These are phyloP conservation scores for Sugiyamaella americana DNA, from an alignment of 805 yeast species.

Conservation along the genomic window DNA sequence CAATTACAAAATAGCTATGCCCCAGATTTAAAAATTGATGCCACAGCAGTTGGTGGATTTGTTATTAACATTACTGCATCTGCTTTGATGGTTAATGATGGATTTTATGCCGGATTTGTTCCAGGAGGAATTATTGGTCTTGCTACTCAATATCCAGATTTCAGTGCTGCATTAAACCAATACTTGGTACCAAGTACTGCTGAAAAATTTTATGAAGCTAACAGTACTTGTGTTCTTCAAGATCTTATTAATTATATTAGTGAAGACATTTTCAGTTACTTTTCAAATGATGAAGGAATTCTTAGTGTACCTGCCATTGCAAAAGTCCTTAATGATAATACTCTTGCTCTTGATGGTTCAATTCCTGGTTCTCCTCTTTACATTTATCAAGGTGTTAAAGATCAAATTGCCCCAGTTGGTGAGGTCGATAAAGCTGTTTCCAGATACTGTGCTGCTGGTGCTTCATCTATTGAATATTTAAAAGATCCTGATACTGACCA, in stretches of 20 bases:
- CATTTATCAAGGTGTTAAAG: constrained; percentile 23
- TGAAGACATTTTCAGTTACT: constrained; percentile 18
- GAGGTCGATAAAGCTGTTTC: constrained; percentile 18
- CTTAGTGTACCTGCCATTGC: constrained; percentile 12
- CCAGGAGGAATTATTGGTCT: constrained; percentile 25
- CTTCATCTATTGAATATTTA: constrained; percentile 11
- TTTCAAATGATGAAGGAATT: constrained; percentile 19
- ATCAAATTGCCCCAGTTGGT: constrained; percentile 20
- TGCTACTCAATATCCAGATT: constrained; percentile 20
- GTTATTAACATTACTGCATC: constrained; percentile 22
- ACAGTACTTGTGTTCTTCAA: constrained; percentile 12
- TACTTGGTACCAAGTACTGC: constrained; percentile 8
- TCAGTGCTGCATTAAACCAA: constrained; percentile 8
- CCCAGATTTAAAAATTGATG: constrained; percentile 24
- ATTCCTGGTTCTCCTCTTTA: constrained; percentile 20
- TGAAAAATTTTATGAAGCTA: not conserved
- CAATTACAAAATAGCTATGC: constrained; percentile 25
- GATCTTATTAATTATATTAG: constrained; percentile 15
- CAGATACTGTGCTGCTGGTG: constrained; percentile 18
- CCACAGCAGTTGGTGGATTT: constrained; percentile 27
- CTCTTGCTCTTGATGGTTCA: constrained; percentile 12
- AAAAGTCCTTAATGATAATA: constrained; percentile 15
- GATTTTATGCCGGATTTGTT: constrained; percentile 20
- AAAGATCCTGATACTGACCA: constrained; percentile 15
- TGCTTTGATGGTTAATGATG: constrained; percentile 15